Base-by-base conservation (phyloP, 2,329 filamentous ascomycete genomes). In the Xylaria sp. region DNA sequence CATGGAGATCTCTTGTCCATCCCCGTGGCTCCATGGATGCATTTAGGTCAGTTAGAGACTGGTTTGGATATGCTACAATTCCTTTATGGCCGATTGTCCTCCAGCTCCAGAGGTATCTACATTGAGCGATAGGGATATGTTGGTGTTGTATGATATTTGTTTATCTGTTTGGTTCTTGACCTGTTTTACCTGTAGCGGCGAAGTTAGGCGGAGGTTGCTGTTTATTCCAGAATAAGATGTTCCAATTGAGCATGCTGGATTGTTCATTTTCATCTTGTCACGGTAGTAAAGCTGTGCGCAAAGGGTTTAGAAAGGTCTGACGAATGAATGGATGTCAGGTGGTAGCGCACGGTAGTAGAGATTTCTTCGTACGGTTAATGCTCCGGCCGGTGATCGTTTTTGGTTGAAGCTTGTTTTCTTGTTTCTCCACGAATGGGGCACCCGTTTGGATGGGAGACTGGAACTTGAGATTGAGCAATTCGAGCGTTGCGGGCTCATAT, bases 361-460 rank as follows among this genome's bases (percentile, higher is more conserved):
- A 25, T 10, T 2, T 25, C 55, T 46, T 43, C 12, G 39, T 13
- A 31, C 20, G 23, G 51, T 48, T 39, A 57, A 59, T 51, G 9
- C 13, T 41, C 25, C 43, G 54, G 39, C n/a, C n/a, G n/a, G 20
- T 6, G 31, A 33, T 46, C 39, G 51, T 25, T 52, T 36, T 33
- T n/a, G 2, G 48, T 54, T 33, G 9, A 39, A 18, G 33, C 20
- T 5, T 23, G n/a, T 12, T 25, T 25, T 66, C n/a, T 10, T 58
- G 66, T 69, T 71, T 71, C 69, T 71, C 67, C 69, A 71, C 69
- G 69, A 71, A 71, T 71, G 52, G 48, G 64, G 59, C 43, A 36
- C 18, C 18, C 36, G 12, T n/a, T 8, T 43, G n/a, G n/a, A n/a
- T 36, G 36, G 33, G 33, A 28, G 18, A 48, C 7, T 31, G 41